A percentile compares a stretch with the other conserved stretches of the same genome.
These are phyloP conservation scores for Diaporthe eres DNA, from an alignment of 2,329 filamentous ascomycete species.

Conservation along the genomic window DNA sequence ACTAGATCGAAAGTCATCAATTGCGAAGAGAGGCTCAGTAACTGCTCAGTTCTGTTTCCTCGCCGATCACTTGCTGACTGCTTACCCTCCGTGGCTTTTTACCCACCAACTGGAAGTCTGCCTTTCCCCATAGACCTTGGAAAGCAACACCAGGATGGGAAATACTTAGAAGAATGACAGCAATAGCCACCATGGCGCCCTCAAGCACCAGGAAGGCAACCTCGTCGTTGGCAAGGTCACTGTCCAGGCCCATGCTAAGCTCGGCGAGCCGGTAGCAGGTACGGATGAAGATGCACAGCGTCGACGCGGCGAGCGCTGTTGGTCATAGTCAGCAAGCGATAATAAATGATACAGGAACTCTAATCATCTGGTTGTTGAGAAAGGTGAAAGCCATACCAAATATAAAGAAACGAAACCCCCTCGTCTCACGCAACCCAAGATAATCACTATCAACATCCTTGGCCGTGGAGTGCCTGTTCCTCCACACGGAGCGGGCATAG, in stretches of 20 bases:
- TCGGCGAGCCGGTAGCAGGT: constrained; percentile 70
- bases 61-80: background rate
- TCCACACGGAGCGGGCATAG: constrained; percentile 12
- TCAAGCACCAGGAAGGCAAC: constrained; percentile 59
- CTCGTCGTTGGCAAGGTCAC: constrained; percentile 60
- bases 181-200: constrained; percentile 60
- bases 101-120: background rate
- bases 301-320: constrained; percentile 51
- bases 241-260: constrained; percentile 65
- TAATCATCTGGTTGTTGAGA: too few relatives aligned
- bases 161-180: constrained; percentile 50
- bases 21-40: too few relatives aligned
- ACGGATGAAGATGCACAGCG: constrained; percentile 62
- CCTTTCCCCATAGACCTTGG: background rate
- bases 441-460: constrained; percentile 1
- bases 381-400: background rate
- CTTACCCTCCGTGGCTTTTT: background rate
- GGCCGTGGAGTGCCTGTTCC: background rate
- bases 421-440: background rate
- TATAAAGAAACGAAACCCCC: background rate
- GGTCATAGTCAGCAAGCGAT: background rate
- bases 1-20: too few relatives aligned
- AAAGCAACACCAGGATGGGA: background rate
- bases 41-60: too few relatives aligned
- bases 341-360: background rate